phyloP scores from a whole-genome alignment of 805 yeast genomes.

The Metschnikowia reukaufii region DNA sequence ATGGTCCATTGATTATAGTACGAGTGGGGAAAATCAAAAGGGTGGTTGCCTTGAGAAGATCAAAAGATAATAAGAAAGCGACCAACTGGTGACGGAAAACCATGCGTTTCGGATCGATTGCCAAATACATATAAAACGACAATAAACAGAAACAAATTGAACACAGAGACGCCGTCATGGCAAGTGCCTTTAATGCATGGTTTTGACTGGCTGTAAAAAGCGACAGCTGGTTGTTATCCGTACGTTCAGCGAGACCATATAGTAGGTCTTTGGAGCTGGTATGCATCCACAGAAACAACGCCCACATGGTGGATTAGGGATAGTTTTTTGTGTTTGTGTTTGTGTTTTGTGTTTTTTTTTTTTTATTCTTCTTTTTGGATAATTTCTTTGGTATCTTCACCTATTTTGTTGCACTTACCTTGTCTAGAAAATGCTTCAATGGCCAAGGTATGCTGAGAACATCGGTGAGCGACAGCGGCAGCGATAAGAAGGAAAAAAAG shows the following conservation, averaged over 20 bases:
- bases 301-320: no score
- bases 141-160: slow-evolving; percentile 49
- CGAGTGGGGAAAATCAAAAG: slow-evolving; percentile 69
- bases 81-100: slow-evolving; percentile 74
- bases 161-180: slow-evolving; percentile 38
- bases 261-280: slow-evolving; percentile 1
- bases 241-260: slow-evolving; percentile 12
- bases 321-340: neutral
- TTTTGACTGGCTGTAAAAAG: slow-evolving; percentile 30
- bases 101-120: slow-evolving; percentile 61
- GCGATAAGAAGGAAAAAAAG: neutral
- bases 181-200: slow-evolving; percentile 36
- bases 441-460: neutral
- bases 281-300: neutral
- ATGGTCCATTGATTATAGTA: slow-evolving; percentile 41
- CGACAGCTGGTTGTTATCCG: slow-evolving; percentile 25
- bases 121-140: slow-evolving; percentile 58
- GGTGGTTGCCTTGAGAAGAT: slow-evolving; percentile 69
- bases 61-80: slow-evolving; percentile 65
- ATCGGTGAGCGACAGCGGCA: neutral
- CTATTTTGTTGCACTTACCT: neutral
- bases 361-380: no score
- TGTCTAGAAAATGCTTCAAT: neutral
- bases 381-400: neutral
- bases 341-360: neutral